A percentile compares a stretch with the other conserved stretches of the same genome.
These are phyloP conservation scores for Xylariaceae sp. DNA, from an alignment of 2,329 filamentous ascomycete species.

Conservation along the genomic window DNA sequence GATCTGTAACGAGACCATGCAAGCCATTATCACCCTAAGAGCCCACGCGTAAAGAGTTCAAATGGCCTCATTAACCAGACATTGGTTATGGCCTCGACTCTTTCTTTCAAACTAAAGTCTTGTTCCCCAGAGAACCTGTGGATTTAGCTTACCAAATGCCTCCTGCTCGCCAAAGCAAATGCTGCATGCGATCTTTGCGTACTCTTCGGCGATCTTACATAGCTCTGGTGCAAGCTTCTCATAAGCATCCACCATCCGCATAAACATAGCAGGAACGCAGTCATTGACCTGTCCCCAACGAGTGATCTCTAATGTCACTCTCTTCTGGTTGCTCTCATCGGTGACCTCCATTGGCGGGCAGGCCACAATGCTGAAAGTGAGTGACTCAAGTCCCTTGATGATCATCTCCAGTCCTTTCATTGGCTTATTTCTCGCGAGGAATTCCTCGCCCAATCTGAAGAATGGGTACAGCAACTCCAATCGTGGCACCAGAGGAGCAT, in stretches of 20 bases:
- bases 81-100: no score
- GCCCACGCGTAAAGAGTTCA: no score
- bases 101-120: no score
- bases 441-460: slow-evolving; percentile 9
- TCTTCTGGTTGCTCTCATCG: not conserved
- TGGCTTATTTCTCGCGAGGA: slow-evolving; percentile 1
- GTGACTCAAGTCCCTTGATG: slow-evolving; percentile 20
- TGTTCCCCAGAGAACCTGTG: slow-evolving; percentile 9
- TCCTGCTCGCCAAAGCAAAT: slow-evolving; percentile 24
- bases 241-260: slow-evolving; percentile 13
- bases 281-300: slow-evolving; percentile 19
- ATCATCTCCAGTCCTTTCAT: slow-evolving; percentile 13
- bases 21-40: no score
- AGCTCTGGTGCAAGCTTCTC: slow-evolving; percentile 17
- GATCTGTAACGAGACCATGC: no score
- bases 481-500: slow-evolving; percentile 3
- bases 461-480: slow-evolving; percentile 19
- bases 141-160: slow-evolving; percentile 6
- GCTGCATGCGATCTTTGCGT: slow-evolving; percentile 18
- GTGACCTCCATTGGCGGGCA: slow-evolving; percentile 12
- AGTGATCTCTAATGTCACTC: slow-evolving; percentile 1
- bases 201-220: slow-evolving; percentile 11
- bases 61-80: no score
- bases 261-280: slow-evolving; percentile 8
- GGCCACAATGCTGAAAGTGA: slow-evolving; percentile 21